Evolutionary conservation across 352 stramenopile genomes (phyloP).

Genomic region (Pythium myriotylum): DNA sequence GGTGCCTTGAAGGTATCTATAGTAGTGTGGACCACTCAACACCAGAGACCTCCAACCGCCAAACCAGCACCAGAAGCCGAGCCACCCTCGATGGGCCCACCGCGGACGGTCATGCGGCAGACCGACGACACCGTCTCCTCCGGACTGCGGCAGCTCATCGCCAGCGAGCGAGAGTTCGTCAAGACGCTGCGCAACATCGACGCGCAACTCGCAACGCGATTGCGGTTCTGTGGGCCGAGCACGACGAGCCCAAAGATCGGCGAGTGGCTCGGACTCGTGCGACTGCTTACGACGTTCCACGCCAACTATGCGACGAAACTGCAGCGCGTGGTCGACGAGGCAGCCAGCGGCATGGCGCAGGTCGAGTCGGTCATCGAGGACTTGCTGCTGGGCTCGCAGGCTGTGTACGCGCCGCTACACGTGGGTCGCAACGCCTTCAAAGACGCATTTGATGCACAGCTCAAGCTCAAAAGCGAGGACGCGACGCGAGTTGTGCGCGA

Average conservation of each 20-base stretch:
- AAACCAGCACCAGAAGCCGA: neutral
- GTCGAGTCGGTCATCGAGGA: conserved; percentile 5
- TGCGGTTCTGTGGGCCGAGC: conserved; percentile 7
- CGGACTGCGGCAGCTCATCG: conserved; percentile 4
- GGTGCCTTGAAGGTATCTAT: neutral
- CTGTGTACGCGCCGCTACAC: conserved; percentile 15
- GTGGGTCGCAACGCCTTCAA: conserved; percentile 2
- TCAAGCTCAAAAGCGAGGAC: conserved; percentile 4
- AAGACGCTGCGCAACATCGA: conserved; percentile 1
- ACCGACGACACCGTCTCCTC: conserved; percentile 14
- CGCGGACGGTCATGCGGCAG: conserved; percentile 10
- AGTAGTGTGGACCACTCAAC: conserved; percentile 2
- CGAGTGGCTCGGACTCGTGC: conserved; percentile 5
- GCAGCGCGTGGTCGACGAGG: conserved; percentile 4
- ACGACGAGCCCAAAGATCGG: neutral
- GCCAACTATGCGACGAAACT: conserved; percentile 7
- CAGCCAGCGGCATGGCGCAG: neutral
- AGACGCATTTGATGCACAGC: conserved; percentile 3
- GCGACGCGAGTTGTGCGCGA: conserved; percentile 3
- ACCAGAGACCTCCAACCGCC: neutral
- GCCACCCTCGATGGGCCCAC: conserved; percentile 1
- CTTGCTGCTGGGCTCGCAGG: conserved; percentile 12
- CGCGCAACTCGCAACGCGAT: conserved; percentile 6
- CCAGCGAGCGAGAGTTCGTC: conserved; percentile 1
- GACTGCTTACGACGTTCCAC: conserved; percentile 4